Percentiles rank a stretch among this genome's conserved stretches.
phyloP scores from a whole-genome alignment of 2,329 filamentous ascomycete genomes.

The Verticillium zaregamsianum region DNA sequence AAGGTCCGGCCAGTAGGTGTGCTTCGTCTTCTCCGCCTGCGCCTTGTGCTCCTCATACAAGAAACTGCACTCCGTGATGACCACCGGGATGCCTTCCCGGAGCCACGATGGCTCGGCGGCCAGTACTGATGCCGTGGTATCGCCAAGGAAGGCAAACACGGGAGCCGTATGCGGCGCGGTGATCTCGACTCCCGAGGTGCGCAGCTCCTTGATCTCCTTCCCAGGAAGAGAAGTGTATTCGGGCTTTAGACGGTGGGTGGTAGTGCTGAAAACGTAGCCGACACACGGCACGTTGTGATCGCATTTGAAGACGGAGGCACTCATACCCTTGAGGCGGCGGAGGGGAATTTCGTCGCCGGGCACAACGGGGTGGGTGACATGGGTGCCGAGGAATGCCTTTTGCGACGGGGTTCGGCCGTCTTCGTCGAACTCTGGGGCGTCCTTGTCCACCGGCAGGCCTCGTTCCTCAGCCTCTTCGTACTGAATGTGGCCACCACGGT shows the following conservation, averaged over 20 bases:
- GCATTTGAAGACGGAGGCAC: constrained; percentile 38
- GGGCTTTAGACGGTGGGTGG: constrained; percentile 31
- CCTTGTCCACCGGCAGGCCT: constrained; percentile 5
- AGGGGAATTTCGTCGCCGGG: constrained; percentile 32
- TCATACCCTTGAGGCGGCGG: constrained; percentile 28
- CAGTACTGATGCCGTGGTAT: constrained; percentile 37
- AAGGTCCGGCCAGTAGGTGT: constrained; percentile 42
- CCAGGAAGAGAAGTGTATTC: constrained; percentile 31
- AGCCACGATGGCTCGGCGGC: constrained; percentile 36
- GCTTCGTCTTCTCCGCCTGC: constrained; percentile 41
- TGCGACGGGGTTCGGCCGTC: constrained; percentile 12
- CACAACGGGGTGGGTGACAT: constrained; percentile 31
- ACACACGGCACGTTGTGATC: constrained; percentile 43
- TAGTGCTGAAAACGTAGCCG: constrained; percentile 39
- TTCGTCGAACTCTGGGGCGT: constrained; percentile 1
- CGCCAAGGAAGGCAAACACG: constrained; percentile 44
- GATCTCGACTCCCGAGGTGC: constrained; percentile 31
- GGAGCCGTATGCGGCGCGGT: constrained; percentile 33
- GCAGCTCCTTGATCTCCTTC: constrained; percentile 30
- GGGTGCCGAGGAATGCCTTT: constrained; percentile 28
- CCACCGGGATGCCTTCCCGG: constrained; percentile 32
- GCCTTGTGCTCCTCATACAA: constrained; percentile 35
- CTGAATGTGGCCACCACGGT: constrained; percentile 31
- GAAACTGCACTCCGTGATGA: constrained; percentile 48
- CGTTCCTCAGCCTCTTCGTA: constrained; percentile 19